phyloP scores from a whole-genome alignment of 768 basidiomycete species.

The Phlegmacium glaucopus region DNA sequence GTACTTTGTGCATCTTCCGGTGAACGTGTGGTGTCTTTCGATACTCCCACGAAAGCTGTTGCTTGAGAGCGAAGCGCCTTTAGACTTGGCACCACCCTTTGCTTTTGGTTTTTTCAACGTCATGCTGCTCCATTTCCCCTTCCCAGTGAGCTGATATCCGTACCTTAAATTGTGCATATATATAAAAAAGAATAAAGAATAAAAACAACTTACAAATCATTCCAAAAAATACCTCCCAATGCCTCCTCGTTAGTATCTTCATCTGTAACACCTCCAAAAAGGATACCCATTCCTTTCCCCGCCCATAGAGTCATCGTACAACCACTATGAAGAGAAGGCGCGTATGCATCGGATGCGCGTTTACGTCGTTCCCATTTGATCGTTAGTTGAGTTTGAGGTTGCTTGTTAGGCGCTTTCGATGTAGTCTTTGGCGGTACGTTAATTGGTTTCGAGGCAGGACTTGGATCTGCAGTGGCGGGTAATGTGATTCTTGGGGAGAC shows the following conservation, averaged over 20 bases:
- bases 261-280: slow-evolving; percentile 88
- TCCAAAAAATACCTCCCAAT: slow-evolving; percentile 82
- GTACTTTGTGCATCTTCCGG: slow-evolving; percentile 71
- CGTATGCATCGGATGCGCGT: slow-evolving; percentile 62
- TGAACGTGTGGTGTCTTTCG: slow-evolving; percentile 54
- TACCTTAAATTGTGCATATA: too few species aligned
- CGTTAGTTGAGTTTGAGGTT: slow-evolving; percentile 30
- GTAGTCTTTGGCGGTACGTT: neutral
- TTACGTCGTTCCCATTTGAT: slow-evolving; percentile 90
- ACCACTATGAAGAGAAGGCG: slow-evolving; percentile 70
- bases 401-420: slow-evolving; percentile 14
- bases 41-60: slow-evolving; percentile 53
- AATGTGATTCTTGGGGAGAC: slow-evolving; percentile 16
- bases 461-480: slow-evolving; percentile 15
- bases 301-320: slow-evolving; percentile 87
- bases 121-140: slow-evolving; percentile 78
- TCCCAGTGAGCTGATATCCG: slow-evolving; percentile 71
- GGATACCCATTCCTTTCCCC: slow-evolving; percentile 61
- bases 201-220: slow-evolving; percentile 64
- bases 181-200: neutral
- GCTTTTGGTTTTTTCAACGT: slow-evolving; percentile 62
- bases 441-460: slow-evolving; percentile 7
- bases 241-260: slow-evolving; percentile 84
- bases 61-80: slow-evolving; percentile 31
- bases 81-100: slow-evolving; percentile 20